phyloP scores from a whole-genome alignment of 176 grass and related monocot genomes.

The Oryza australiensis region DNA sequence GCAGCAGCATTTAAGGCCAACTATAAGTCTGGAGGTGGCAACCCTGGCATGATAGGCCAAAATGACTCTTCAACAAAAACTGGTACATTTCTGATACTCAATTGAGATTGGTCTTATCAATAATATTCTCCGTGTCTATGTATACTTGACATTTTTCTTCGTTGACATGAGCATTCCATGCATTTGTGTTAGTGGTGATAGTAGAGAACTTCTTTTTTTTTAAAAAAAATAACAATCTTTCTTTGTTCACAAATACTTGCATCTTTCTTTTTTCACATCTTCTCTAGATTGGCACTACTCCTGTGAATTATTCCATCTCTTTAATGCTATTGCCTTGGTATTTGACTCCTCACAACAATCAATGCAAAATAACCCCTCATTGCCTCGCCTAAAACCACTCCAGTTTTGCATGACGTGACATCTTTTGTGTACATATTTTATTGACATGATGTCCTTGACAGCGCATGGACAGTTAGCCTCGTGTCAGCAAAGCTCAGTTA shows the following conservation, averaged over 20 bases:
- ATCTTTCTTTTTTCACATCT: not conserved
- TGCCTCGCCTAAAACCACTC: too few species aligned
- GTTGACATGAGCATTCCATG: not conserved
- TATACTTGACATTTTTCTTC: not conserved
- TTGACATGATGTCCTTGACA: too few species aligned
- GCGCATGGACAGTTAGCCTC: not conserved
- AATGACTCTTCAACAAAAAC: conserved; percentile 57
- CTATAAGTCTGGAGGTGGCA: conserved; percentile 41
- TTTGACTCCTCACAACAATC: not conserved
- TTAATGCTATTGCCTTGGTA: not conserved
- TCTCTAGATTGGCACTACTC: not conserved
- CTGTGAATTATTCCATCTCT: not conserved
- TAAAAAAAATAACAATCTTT: not conserved
- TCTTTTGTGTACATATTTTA: too few species aligned
- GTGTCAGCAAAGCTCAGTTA: not conserved
- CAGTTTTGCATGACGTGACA: too few species aligned
- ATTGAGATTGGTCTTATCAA: not conserved
- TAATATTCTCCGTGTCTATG: not conserved
- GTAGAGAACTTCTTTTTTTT: not conserved
- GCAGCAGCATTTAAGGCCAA: conserved; percentile 70
- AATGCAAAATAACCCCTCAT: not conserved
- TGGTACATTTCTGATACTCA: conserved; percentile 48
- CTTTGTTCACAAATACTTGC: not conserved
- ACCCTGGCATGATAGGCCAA: conserved; percentile 45
- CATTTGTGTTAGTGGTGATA: not conserved